Base-by-base conservation (phyloP, 768 basidiomycete genomes). In the Rhodocollybia butyracea region DNA sequence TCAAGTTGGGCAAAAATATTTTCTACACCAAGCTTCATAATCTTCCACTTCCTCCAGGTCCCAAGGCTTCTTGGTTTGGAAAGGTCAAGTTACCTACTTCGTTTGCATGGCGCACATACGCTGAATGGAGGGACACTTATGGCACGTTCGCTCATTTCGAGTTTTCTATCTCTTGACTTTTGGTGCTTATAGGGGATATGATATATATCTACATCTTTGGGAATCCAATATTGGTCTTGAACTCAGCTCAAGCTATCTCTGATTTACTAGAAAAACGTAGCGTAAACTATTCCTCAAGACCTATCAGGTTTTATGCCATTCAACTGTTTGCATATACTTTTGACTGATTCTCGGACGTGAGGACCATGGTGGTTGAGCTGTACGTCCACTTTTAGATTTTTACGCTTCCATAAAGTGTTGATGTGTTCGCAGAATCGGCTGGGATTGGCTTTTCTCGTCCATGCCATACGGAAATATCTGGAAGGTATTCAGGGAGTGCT, bases 221-320 rank as follows among this genome's bases (percentile, higher is more conserved):
- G 19, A 77, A 78, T 57, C 75, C 77, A 13, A 67, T 82, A 46
- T 64, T 80, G 40, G 65, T 81, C 21, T 63, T 82, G 12, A 80
- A 79, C 57, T 73, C 79, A 13, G 66, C 70, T 31, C 59, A 66
- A 55, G 73, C 67, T 2, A 70, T 74, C 13, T 61, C 68, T 15
- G 77, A 81, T 27, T 70, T 81, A 6, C 66, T 82, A 26, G 77
- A 81, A 59, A 78, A 70, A 51, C 69, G 77, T 39, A 71, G 76
- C 38, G 64, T 57, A 46, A 74, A 68, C 3, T 82, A 79, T 59
- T 79, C 79, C 17, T 77, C 73, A 17, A 64, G 79, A 21, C 75
- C 76, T 8, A 43, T 63, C 17, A 61, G 63, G 47, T 50, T 31
- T 22, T 5, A 8, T 46, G 21, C 6, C 7, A 13, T 30, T 30